A percentile compares a stretch with the other conserved stretches of the same genome.
phyloP scores from a whole-genome alignment of 257 asterid genomes.

The Ilex aquifolium region DNA sequence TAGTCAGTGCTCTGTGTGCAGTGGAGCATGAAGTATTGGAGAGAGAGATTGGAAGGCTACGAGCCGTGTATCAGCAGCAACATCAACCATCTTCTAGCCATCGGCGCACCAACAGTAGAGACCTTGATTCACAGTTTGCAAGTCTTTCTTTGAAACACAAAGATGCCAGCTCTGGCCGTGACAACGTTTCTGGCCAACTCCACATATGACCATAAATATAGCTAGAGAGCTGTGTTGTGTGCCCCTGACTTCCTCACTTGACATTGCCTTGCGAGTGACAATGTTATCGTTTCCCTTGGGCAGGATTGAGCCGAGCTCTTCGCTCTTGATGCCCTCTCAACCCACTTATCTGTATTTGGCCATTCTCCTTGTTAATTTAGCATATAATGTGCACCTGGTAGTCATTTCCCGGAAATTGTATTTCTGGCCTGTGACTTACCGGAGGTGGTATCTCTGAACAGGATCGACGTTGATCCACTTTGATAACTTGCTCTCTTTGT shows the following conservation, averaged over 20 bases:
- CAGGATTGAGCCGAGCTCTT: too few species aligned
- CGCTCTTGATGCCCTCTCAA: slow-evolving; percentile 7
- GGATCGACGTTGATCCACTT: slow-evolving; percentile 21
- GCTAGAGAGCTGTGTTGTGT: slow-evolving; percentile 13
- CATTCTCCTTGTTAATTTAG: slow-evolving; percentile 14
- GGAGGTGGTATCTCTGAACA: slow-evolving; percentile 60
- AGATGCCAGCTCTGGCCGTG: slow-evolving; percentile 45
- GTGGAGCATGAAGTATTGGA: slow-evolving; percentile 91
- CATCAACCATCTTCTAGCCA: slow-evolving; percentile 46
- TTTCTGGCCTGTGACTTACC: slow-evolving; percentile 59
- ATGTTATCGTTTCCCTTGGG: too few species aligned
- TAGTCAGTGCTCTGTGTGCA: slow-evolving; percentile 16
- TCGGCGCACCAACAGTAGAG: slow-evolving; percentile 65
- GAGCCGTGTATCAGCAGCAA: slow-evolving; percentile 44
- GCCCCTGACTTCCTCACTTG: neutral
- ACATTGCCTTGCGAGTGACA: too few species aligned
- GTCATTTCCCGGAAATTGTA: slow-evolving; percentile 44
- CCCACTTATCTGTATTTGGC: slow-evolving; percentile 12
- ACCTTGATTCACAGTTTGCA: slow-evolving; percentile 66
- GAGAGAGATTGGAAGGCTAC: slow-evolving; percentile 75
- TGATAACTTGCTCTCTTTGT: too few species aligned
- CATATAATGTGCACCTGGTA: slow-evolving; percentile 64
- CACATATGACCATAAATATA: slow-evolving; percentile 39
- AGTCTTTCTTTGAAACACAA: slow-evolving; percentile 70
- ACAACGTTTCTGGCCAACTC: slow-evolving; percentile 54